phyloP scores from a whole-genome alignment of 768 basidiomycete species.

The Tulasnella sp. region DNA sequence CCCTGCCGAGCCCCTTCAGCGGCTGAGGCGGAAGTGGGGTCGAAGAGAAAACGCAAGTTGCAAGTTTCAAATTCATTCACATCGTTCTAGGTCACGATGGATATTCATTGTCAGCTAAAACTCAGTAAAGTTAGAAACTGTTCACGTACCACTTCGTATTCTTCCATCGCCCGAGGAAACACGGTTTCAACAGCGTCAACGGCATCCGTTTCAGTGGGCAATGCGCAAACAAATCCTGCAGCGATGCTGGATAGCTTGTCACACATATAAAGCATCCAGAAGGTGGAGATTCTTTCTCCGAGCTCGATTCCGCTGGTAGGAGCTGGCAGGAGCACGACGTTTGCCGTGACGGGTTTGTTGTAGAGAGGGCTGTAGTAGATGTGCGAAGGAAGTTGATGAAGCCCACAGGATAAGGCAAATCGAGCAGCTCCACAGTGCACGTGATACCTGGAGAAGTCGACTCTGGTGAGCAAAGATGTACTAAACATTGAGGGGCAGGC shows the following conservation, averaged over 20 bases:
- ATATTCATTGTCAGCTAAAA: neutral
- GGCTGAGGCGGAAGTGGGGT: neutral
- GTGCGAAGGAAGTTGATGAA: constrained; percentile 23
- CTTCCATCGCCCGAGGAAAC: neutral
- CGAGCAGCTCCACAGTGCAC: constrained; percentile 54
- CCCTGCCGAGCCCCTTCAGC: neutral
- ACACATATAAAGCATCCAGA: constrained; percentile 5
- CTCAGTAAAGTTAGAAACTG: neutral
- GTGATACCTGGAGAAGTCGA: neutral
- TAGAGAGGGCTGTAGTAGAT: neutral
- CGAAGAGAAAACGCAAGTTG: neutral
- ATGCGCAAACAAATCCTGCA: neutral
- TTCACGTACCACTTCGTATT: neutral
- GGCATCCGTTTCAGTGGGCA: neutral
- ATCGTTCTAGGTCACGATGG: neutral
- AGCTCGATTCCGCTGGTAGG: neutral
- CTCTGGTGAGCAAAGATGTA: neutral
- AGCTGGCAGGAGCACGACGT: neutral
- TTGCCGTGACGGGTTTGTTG: neutral
- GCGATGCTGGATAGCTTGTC: neutral
- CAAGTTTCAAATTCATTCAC: neutral
- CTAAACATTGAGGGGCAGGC: neutral
- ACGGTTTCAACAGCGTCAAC: neutral
- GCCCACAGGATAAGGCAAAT: constrained; percentile 59
- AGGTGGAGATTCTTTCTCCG: constrained; percentile 1